A percentile compares a stretch with the other conserved stretches of the same genome.
Evolutionary conservation across 2,329 filamentous ascomycete genomes (phyloP).

Genomic region (Rutstroemia sp.): DNA sequence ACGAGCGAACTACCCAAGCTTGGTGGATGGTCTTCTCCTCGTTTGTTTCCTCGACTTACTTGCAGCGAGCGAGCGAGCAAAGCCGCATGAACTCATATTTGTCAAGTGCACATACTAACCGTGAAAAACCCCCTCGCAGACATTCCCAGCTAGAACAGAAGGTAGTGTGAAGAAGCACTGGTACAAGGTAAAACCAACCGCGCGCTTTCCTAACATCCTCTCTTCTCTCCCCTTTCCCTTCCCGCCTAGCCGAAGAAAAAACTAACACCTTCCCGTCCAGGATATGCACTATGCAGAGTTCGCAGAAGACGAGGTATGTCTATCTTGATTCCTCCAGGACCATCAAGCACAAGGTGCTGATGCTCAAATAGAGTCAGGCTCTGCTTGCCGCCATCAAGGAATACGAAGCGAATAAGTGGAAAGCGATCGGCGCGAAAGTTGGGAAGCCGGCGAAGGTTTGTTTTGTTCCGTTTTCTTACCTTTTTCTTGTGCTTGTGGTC

Average conservation of each 20-base stretch:
- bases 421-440: constrained; percentile 91
- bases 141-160: constrained; percentile 87
- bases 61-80: no score
- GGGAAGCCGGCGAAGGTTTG: constrained; percentile 90
- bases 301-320: constrained; percentile 82
- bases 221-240: neutral
- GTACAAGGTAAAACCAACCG: constrained; percentile 67
- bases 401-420: constrained; percentile 98
- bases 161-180: constrained; percentile 99
- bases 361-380: constrained; percentile 38
- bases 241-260: neutral
- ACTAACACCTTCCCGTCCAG: constrained; percentile 36
- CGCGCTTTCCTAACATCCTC: neutral
- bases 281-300: constrained; percentile 99
- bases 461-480: neutral
- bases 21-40: no score
- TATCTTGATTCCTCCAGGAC: neutral
- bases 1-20: no score
- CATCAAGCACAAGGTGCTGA: constrained; percentile 18
- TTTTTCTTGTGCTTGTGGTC: neutral
- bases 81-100: no score
- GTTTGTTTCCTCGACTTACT: no score
- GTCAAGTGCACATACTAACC: no score
- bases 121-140: constrained; percentile 41
- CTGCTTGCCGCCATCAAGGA: constrained; percentile 94